Percentiles rank a stretch among this genome's conserved stretches.
phyloP scores from a whole-genome alignment of 2,329 filamentous ascomycete genomes.

The Pyricularia sp. region DNA sequence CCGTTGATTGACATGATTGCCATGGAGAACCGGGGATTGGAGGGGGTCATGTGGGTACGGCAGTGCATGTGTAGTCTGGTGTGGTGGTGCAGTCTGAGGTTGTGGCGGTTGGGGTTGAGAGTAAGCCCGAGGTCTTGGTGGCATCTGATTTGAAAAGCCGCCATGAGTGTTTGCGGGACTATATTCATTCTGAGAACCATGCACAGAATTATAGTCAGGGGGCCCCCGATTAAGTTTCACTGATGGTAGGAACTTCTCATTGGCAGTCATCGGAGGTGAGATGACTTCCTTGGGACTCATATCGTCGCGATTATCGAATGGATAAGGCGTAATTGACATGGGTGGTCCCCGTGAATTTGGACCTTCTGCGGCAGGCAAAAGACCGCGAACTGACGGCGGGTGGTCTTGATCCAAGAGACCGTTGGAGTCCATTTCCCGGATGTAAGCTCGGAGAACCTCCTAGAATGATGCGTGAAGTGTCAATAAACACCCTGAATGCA shows the following conservation, averaged over 20 bases:
- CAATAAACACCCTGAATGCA: not conserved
- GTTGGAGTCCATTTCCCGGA: conserved; percentile 43
- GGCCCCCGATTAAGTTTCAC: conserved; percentile 21
- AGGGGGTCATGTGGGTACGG: not conserved
- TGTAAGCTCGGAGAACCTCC: conserved; percentile 48
- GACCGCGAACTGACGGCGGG: conserved; percentile 37
- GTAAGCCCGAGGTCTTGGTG: not conserved
- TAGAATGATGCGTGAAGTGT: conserved; percentile 13
- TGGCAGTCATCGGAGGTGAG: conserved; percentile 18
- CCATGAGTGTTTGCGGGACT: not conserved
- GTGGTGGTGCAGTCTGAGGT: not conserved
- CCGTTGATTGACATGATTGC: not conserved
- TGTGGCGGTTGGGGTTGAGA: not conserved
- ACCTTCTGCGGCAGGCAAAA: conserved; percentile 30
- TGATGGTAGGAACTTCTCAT: conserved; percentile 27
- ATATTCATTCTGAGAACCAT: not conserved
- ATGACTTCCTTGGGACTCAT: conserved; percentile 22
- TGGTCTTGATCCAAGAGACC: conserved; percentile 27
- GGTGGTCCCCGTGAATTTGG: conserved; percentile 11
- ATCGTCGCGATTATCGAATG: conserved; percentile 8
- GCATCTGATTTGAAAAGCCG: not conserved
- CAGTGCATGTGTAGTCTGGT: conserved; percentile 1
- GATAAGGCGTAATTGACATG: conserved; percentile 10
- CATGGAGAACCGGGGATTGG: not conserved
- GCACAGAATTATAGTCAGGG: conserved; percentile 2